Base-by-base conservation (phyloP, 805 yeast genomes). In the Metschnikowia chrysomelidarum region DNA sequence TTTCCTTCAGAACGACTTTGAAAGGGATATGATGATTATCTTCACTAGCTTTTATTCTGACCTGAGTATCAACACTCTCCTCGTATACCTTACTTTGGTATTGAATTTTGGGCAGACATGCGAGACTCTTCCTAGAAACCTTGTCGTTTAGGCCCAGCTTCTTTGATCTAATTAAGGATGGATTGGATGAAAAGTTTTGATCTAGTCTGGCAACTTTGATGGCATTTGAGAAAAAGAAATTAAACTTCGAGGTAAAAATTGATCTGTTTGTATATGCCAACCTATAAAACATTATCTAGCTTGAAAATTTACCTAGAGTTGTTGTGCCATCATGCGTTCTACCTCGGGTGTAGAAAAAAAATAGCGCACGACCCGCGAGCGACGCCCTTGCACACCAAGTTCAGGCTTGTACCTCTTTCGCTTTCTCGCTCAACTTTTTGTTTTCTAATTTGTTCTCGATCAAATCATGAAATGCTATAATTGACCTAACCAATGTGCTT, bases 361-460 rank as follows among this genome's bases (percentile, higher is more conserved):
- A n/a, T n/a, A n/a, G n/a, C n/a, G n/a, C n/a, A n/a, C n/a, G n/a
- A n/a, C n/a, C n/a, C n/a, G n/a, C n/a, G n/a, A n/a, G n/a, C n/a
- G n/a, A n/a, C n/a, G n/a, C n/a, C n/a, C n/a, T n/a, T n/a, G n/a
- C n/a, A n/a, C n/a, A n/a, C n/a, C n/a, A n/a, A n/a, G n/a, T n/a
- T 24, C 27, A 27, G 12, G 29, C 13, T 2, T 19, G 32, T n/a
- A 36, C 15, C 15, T 36, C 40, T 24, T 30, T 27, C 20, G 26
- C 15, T 12, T 31, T 31, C 18, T 36, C 72, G 40, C 57, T 58
- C 27, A 57, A 40, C 50, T 48, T 50, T 38, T 56, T 82, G 60
- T 88, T 88, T 50, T 85, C 87, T 47, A 93, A 80, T 65, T 93
- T 93, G 67, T 94, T 94, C 53, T 93, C 98, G 56, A 93, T 93